These are phyloP conservation scores for Suillus discolor DNA, from an alignment of 768 basidiomycete genomes.

Conservation along the genomic window DNA sequence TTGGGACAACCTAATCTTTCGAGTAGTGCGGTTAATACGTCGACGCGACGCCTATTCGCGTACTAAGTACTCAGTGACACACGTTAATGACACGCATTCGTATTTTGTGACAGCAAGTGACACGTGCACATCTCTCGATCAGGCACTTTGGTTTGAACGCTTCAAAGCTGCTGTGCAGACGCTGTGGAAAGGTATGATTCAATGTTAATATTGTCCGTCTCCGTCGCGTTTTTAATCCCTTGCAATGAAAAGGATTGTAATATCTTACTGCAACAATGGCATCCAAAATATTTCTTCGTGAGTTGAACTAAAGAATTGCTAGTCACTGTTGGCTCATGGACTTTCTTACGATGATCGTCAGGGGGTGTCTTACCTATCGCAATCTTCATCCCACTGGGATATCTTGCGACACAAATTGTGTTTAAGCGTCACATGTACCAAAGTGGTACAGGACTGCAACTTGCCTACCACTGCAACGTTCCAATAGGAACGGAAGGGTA, in stretches of 20 bases:
- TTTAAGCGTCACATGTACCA: conserved; percentile 17
- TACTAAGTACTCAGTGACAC: not conserved
- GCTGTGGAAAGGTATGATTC: not conserved
- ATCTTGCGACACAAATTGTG: conserved; percentile 15
- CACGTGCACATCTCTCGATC: not conserved
- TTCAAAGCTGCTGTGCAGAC: too few species aligned
- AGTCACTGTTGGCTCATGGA: not conserved
- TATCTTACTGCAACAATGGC: not conserved
- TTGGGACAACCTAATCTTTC: not conserved
- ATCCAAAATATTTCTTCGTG: conserved; percentile 6
- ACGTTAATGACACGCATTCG: not conserved
- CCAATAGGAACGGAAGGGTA: conserved; percentile 5
- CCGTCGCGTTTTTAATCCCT: not conserved
- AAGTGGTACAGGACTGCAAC: conserved; percentile 13
- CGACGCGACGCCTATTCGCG: not conserved
- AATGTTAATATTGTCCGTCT: not conserved
- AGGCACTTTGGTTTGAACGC: too few species aligned
- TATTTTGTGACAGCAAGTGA: not conserved
- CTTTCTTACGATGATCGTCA: conserved; percentile 8
- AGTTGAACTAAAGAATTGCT: not conserved
- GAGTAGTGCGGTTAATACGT: not conserved
- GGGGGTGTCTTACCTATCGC: conserved; percentile 21
- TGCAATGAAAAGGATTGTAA: not conserved
- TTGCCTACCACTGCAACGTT: conserved; percentile 38
- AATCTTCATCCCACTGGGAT: conserved; percentile 21